Base-by-base conservation (phyloP, 495 filamentous ascomycete species). In the Neurospora sp. region DNA sequence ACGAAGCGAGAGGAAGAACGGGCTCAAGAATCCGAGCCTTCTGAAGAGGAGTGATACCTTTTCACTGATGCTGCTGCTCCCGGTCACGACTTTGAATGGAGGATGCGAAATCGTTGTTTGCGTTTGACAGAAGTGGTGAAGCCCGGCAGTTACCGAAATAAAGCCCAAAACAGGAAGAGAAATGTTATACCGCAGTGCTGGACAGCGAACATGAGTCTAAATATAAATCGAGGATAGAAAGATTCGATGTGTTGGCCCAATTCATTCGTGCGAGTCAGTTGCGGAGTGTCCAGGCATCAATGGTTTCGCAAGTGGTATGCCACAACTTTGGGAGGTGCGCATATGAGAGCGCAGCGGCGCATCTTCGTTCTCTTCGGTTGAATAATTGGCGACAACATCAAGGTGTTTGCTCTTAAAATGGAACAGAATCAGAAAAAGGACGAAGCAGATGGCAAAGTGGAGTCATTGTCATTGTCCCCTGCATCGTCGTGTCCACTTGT, bases 1-100 rank as follows among this genome's bases (percentile, higher is more conserved):
- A 75, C 75, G 31, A 78, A 78, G 41, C 61, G 87, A 10, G 68
- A 75, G 9, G 70, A 77, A 46, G n/a, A 61, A 0, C 2, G 3
- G 27, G 3, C 27, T 31, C 27, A 31, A 3, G 27, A 31, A 31
- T 31, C 27, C 27, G 27, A 31, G 53, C 53, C 27, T 61, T 61
- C 53, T 8, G 53, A 74, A 61, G 70, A 68, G 11, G 73, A 74
- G 42, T 77, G 41, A 71, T 40, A 31, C 40, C 4, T 40, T 5
- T 31, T 27, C 35, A 40, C 37, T 46, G 48, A 12, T 11, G 27
- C 27, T 31, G 27, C 27, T 31, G 27, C 27, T 31, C 22, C 22
- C 22, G 22, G 22, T 27, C 22, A 27, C 22, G 27, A 31, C 27
- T 31, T 31, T 40, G 39, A 11, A 12, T 40, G 39, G 10, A 12